Base-by-base conservation (phyloP, 176 grass and related monocot species). In the Bromus sterilis region DNA sequence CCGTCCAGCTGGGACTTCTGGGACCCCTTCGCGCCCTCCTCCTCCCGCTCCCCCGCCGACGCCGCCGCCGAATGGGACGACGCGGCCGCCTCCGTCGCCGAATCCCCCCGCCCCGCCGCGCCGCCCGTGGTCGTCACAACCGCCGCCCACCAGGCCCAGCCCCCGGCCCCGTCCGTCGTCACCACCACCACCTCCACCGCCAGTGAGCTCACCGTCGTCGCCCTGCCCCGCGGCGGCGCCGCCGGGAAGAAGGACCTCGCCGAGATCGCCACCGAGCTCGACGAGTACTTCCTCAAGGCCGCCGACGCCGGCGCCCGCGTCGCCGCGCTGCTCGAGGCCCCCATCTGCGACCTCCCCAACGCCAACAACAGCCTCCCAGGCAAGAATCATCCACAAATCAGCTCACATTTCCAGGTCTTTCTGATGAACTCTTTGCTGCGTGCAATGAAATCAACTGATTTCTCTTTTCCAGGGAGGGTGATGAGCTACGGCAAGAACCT, bases 271-370 rank as follows among this genome's bases (percentile, higher is more conserved):
- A 91, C 91, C 62, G 96, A 98, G 63, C 91, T 98, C 11, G 96
- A 98, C 31, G 96, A 98, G 79, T 98, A 98, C 93, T 98, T 98
- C 83, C 92, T 98, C 79, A 98, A 98, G 88, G 93, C 96, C 4
- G 86, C 93, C 12, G 96, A 98, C 8, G 86, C 93, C 29, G 96
- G 96, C 34, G 74, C 76, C 20, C 88, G 89, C 53, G 96, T 98
- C 49, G 86, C 96, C 3, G 80, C 80, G 13, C 83, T 95, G 35
- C 87, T 98, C 66, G 96, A 98, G 84, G 90, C 90, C 7, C 93
- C 90, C 14, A 90, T 90, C 84, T 89, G 90, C 71, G 93, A 95
- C 34, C 86, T 92, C 11, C 77, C 87, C 21, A 32, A 78, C 56
- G 70, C 24, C 36, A 93, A 49, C 68, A 40, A 26, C 71, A 62